Evolutionary conservation across 2,329 filamentous ascomycete genomes (phyloP).

Genomic region (Exophiala alcalophila): DNA sequence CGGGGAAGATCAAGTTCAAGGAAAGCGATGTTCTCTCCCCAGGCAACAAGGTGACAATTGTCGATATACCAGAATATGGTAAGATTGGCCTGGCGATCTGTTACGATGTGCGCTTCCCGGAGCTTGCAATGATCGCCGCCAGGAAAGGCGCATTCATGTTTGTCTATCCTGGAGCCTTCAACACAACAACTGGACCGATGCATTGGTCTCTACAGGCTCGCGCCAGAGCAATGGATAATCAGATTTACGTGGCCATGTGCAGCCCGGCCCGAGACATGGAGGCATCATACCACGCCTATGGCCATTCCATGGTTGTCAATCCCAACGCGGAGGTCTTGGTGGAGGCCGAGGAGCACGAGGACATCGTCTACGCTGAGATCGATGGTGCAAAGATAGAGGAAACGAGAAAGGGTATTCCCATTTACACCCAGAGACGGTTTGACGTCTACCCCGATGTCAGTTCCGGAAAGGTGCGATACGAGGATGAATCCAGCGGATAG

Average conservation of each 20-base stretch:
- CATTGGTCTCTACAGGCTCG: slow-evolving; percentile 86
- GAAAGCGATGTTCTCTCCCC: slow-evolving; percentile 87
- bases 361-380: slow-evolving; percentile 71
- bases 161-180: slow-evolving; percentile 95
- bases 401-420: slow-evolving; percentile 76
- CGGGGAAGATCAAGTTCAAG: slow-evolving; percentile 85
- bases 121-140: slow-evolving; percentile 84
- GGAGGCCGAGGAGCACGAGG: slow-evolving; percentile 75
- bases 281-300: slow-evolving; percentile 83
- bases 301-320: slow-evolving; percentile 84
- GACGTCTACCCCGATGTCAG: slow-evolving; percentile 94
- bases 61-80: slow-evolving; percentile 86
- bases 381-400: slow-evolving; percentile 66
- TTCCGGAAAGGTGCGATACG: slow-evolving; percentile 50
- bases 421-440: slow-evolving; percentile 81
- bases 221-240: slow-evolving; percentile 86
- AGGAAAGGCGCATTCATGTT: slow-evolving; percentile 82
- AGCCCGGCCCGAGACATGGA: slow-evolving; percentile 78
- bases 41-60: slow-evolving; percentile 78
- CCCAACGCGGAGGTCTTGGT: slow-evolving; percentile 79
- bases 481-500: slow-evolving; percentile 34
- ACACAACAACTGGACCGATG: slow-evolving; percentile 83
- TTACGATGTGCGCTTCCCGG: slow-evolving; percentile 96
- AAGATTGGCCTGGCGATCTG: slow-evolving; percentile 87
- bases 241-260: slow-evolving; percentile 89